Percentiles rank a stretch among this genome's conserved stretches.
These are phyloP conservation scores for Schrenkiella parvula DNA, from an alignment of 345 rosid genomes.

Conservation along the genomic window DNA sequence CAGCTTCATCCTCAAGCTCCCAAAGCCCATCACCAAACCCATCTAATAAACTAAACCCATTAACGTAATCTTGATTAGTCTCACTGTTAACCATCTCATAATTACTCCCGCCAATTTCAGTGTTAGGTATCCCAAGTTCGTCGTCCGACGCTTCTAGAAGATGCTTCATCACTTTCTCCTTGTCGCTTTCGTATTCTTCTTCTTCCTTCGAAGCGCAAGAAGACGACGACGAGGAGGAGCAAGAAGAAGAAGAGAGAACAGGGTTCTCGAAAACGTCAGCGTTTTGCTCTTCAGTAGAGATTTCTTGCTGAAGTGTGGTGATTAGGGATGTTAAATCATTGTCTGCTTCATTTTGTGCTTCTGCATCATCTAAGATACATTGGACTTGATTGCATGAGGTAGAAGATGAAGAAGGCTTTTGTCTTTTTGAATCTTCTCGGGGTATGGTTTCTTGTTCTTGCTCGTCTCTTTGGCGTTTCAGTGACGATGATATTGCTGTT, in stretches of 20 bases:
- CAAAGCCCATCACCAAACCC: constrained; percentile 56
- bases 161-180: constrained; percentile 63
- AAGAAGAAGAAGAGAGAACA: constrained; percentile 21
- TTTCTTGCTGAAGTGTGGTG: constrained; percentile 53
- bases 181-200: constrained; percentile 35
- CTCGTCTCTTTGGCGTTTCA: constrained; percentile 65
- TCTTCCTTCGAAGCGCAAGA: constrained; percentile 23
- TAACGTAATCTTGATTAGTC: constrained; percentile 22
- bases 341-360: constrained; percentile 43
- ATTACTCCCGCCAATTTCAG: constrained; percentile 27
- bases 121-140: constrained; percentile 79
- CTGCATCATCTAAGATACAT: constrained; percentile 49
- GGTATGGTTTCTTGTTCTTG: constrained; percentile 28
- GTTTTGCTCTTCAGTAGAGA: constrained; percentile 31
- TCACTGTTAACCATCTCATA: constrained; percentile 13
- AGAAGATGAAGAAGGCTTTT: constrained; percentile 31
- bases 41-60: constrained; percentile 30
- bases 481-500: constrained; percentile 14
- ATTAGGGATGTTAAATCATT: constrained; percentile 55
- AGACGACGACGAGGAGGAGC: constrained; percentile 29
- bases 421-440: constrained; percentile 43
- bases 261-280: neutral
- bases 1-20: constrained; percentile 77
- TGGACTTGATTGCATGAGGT: constrained; percentile 38
- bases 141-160: constrained; percentile 86